phyloP scores from a whole-genome alignment of 345 rosid genomes.

The Trapa bicornis region DNA sequence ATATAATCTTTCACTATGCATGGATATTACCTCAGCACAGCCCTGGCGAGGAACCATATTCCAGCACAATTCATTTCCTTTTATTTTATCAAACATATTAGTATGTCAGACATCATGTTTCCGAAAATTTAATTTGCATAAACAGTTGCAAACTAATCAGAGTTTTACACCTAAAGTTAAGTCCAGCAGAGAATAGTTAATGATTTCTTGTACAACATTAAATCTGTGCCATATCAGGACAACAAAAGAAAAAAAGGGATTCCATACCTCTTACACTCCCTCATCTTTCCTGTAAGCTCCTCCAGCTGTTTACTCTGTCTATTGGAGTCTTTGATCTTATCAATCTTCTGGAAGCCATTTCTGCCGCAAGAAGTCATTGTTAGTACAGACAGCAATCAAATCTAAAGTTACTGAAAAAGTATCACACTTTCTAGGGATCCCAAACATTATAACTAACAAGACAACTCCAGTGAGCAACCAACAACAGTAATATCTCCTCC shows the following conservation, averaged over 20 bases:
- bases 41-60: neutral
- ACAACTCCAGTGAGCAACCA: neutral
- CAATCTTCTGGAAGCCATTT: constrained; percentile 96
- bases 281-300: constrained; percentile 89
- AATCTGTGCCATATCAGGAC: neutral
- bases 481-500: neutral
- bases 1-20: neutral
- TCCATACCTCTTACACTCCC: constrained; percentile 85
- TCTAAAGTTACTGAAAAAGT: neutral
- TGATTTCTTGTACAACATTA: neutral
- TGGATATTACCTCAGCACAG: neutral
- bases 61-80: neutral
- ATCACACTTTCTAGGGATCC: neutral
- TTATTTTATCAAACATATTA: neutral
- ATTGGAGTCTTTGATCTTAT: constrained; percentile 81
- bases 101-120: neutral
- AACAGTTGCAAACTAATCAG: neutral
- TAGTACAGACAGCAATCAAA: neutral
- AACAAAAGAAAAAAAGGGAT: neutral
- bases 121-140: neutral
- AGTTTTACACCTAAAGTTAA: neutral
- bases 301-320: constrained; percentile 95
- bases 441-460: neutral
- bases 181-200: neutral
- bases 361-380: constrained; percentile 23